phyloP scores from a whole-genome alignment of 257 asterid genomes.

The Solanum sejunctum region DNA sequence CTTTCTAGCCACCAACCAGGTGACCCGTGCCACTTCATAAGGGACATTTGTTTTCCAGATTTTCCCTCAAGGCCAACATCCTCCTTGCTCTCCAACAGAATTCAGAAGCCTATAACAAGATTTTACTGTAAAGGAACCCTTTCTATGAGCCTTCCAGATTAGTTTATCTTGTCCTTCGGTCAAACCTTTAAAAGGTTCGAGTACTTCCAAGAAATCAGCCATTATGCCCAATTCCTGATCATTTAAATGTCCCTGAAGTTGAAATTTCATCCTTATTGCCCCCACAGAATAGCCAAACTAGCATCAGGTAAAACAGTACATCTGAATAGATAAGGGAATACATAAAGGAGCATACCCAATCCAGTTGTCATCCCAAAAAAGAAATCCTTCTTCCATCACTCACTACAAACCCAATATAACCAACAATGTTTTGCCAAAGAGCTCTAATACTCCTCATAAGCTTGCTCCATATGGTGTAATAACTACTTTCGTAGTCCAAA shows the following conservation, averaged over 20 bases:
- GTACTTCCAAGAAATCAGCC: background rate
- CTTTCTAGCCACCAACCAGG: background rate
- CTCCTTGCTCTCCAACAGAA: background rate
- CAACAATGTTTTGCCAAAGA: background rate
- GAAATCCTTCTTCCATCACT: background rate
- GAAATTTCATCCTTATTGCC: background rate
- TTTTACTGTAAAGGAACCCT: background rate
- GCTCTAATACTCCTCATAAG: background rate
- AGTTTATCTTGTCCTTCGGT: background rate
- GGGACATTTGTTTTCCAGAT: background rate
- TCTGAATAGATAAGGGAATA: background rate
- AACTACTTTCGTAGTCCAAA: background rate
- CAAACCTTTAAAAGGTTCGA: background rate
- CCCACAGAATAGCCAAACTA: background rate
- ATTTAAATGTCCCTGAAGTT: background rate
- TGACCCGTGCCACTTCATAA: background rate
- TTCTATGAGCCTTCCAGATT: background rate
- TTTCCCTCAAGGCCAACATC: background rate
- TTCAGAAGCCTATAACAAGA: background rate
- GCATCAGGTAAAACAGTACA: background rate
- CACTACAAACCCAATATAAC: background rate
- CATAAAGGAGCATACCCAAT: background rate
- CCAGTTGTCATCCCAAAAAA: background rate
- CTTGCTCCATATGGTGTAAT: background rate
- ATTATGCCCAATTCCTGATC: background rate